These are phyloP conservation scores for Hortiboletus flavorubellus DNA, from an alignment of 768 basidiomycete genomes.

Conservation along the genomic window DNA sequence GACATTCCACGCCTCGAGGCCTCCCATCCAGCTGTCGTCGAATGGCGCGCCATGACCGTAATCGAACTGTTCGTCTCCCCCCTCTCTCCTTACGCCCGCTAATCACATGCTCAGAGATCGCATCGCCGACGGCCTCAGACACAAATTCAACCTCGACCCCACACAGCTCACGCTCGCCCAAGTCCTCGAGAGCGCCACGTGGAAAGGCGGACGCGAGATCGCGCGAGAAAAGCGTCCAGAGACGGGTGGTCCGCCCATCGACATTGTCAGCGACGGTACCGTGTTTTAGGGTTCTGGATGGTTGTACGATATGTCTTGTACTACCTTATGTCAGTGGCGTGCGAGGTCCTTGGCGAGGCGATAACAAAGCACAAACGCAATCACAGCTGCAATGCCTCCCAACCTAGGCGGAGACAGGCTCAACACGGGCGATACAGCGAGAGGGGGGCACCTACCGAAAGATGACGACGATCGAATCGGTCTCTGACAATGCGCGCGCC, in stretches of 20 bases:
- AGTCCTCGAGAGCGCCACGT: conserved; percentile 91
- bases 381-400: conserved; percentile 51
- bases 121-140: conserved; percentile 67
- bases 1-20: conserved; percentile 60
- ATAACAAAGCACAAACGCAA: conserved; percentile 55
- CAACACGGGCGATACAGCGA: no score
- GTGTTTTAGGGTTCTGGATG: conserved; percentile 48
- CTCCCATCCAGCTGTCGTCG: conserved; percentile 87
- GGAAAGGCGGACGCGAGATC: conserved; percentile 95
- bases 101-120: conserved; percentile 56
- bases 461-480: conserved; percentile 73
- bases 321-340: conserved; percentile 23
- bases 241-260: conserved; percentile 81
- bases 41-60: conserved; percentile 96
- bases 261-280: conserved; percentile 82
- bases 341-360: conserved; percentile 52
- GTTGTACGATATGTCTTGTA: no score
- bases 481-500: no score
- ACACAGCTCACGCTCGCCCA: conserved; percentile 59
- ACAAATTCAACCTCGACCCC: conserved; percentile 43
- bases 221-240: conserved; percentile 72
- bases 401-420: conserved; percentile 35
- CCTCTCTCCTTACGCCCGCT: neutral
- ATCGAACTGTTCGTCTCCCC: conserved; percentile 67
- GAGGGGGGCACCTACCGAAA: conserved; percentile 51